Conservation (phyloP, 2,329 filamentous ascomycete species). For the Didymella lethalis region DNA sequence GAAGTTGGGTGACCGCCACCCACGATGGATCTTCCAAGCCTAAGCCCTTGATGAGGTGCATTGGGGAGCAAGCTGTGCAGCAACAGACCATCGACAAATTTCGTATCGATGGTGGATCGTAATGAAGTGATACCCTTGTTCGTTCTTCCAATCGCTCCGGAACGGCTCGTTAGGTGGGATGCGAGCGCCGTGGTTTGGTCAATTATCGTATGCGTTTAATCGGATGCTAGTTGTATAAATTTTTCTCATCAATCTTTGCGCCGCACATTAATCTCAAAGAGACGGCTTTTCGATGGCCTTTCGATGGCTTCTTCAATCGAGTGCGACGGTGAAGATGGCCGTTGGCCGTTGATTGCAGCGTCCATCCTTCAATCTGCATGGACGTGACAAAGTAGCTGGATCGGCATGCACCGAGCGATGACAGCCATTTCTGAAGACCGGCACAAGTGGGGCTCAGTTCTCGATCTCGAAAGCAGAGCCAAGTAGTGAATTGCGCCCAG, state of each 20-base stretch:
- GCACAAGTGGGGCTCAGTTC: slow-evolving; percentile 1
- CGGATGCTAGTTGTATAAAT: slow-evolving; percentile 1
- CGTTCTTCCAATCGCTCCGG: background rate
- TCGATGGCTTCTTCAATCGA: background rate
- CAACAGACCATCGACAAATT: background rate
- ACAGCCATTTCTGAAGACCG: slow-evolving; percentile 11
- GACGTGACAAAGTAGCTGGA: background rate
- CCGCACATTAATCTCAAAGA: background rate
- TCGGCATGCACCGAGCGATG: slow-evolving; percentile 2
- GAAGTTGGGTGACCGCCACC: slow-evolving; percentile 45
- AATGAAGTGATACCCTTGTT: background rate
- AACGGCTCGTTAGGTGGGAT: background rate
- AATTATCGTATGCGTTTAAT: background rate
- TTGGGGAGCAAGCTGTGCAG: background rate
- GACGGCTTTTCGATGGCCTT: background rate
- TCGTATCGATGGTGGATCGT: background rate
- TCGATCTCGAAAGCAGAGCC: slow-evolving; percentile 7
- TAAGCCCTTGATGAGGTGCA: slow-evolving; percentile 10
- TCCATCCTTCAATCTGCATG: background rate
- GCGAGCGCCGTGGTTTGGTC: background rate
- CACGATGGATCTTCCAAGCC: slow-evolving; percentile 48
- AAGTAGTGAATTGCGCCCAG: slow-evolving; percentile 4
- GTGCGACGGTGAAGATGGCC: background rate
- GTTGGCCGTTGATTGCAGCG: background rate
- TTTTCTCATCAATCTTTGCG: background rate